Percentiles rank a stretch among this genome's conserved stretches.
Conservation (phyloP, 2,329 filamentous ascomycete species). For the Fusarium cyanostomum region DNA sequence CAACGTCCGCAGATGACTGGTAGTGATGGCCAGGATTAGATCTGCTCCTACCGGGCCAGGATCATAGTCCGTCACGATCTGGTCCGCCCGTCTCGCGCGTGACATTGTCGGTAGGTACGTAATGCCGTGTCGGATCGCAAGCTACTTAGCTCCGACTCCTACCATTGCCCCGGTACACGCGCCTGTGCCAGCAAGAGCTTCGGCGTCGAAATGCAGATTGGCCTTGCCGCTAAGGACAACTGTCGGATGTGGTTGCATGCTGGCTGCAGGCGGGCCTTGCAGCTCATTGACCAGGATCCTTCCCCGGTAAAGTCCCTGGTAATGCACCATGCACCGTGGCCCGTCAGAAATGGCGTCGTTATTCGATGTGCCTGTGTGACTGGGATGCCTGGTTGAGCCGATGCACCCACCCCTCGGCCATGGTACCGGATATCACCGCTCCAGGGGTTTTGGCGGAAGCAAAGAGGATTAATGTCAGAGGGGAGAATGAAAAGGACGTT, state of each 20-base stretch:
- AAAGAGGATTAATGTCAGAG: slow-evolving; percentile 3
- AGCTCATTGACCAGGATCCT: slow-evolving; percentile 34
- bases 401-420: slow-evolving; percentile 36
- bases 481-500: slow-evolving; percentile 7
- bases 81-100: slow-evolving; percentile 28
- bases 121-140: slow-evolving; percentile 37
- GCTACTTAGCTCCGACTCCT: slow-evolving; percentile 30
- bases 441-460: slow-evolving; percentile 21
- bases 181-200: slow-evolving; percentile 38
- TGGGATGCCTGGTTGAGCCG: slow-evolving; percentile 7
- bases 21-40: slow-evolving; percentile 6
- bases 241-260: slow-evolving; percentile 38
- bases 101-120: slow-evolving; percentile 36
- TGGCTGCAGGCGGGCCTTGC: slow-evolving; percentile 41
- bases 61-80: slow-evolving; percentile 32
- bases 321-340: slow-evolving; percentile 34
- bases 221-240: slow-evolving; percentile 35
- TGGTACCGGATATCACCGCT: slow-evolving; percentile 40
- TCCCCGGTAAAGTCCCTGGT: slow-evolving; percentile 37
- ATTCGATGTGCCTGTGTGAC: slow-evolving; percentile 17
- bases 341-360: slow-evolving; percentile 34
- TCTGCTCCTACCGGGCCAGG: slow-evolving; percentile 12
- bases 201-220: slow-evolving; percentile 36
- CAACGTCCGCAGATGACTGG: slow-evolving; percentile 3
- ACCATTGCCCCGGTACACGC: slow-evolving; percentile 41